Percentiles rank a stretch among this genome's conserved stretches.
phyloP scores from a whole-genome alignment of 2,329 filamentous ascomycete genomes.

The Colletotrichum spaethianum region DNA sequence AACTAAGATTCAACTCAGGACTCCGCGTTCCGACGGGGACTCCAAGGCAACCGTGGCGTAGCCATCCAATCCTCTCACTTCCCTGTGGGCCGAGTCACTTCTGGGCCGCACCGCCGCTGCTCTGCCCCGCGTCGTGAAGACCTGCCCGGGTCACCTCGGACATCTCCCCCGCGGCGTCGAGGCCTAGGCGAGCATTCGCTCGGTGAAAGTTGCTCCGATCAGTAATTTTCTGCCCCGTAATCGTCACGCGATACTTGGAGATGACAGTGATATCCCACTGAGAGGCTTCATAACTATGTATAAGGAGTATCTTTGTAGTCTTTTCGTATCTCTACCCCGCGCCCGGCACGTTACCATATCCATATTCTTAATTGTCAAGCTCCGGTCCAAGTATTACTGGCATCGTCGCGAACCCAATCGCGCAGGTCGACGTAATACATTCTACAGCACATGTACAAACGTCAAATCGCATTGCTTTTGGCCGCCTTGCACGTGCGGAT shows the following conservation, averaged over 20 bases:
- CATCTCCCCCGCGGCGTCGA: conserved; percentile 2
- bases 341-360: too few species aligned
- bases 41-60: conserved; percentile 2
- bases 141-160: conserved; percentile 4
- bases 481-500: background rate
- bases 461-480: background rate
- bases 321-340: background rate
- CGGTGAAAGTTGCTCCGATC: background rate
- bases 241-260: background rate
- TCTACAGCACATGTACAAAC: background rate
- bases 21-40: conserved; percentile 3
- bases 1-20: background rate
- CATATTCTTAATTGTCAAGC: background rate
- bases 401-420: background rate
- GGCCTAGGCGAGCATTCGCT: background rate
- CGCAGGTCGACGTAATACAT: background rate
- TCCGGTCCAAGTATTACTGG: background rate
- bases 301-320: background rate
- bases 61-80: background rate
- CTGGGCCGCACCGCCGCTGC: background rate
- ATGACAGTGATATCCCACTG: background rate
- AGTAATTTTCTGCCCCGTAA: background rate
- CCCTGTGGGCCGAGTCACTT: conserved; percentile 25
- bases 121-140: conserved; percentile 21
- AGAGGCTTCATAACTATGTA: too few species aligned